phyloP scores from a whole-genome alignment of 2,329 filamentous ascomycete species.

The Cordyceps fumosorosea region DNA sequence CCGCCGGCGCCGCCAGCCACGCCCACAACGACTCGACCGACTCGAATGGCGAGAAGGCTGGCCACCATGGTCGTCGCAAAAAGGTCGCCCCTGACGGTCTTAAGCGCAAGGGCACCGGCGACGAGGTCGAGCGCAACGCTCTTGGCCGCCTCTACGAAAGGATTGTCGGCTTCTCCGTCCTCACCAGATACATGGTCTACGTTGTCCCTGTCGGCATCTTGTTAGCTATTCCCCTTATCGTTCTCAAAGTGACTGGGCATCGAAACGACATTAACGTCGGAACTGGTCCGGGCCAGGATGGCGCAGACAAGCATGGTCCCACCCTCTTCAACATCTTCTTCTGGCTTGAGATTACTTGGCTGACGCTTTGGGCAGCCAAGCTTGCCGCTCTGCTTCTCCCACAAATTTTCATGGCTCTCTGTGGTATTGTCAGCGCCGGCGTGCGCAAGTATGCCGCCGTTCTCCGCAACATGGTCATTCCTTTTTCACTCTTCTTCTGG shows the following conservation, averaged over 20 bases:
- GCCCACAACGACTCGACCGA: slow-evolving; percentile 27
- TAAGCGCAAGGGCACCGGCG: slow-evolving; percentile 39
- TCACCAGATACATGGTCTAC: slow-evolving; percentile 63
- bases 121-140: slow-evolving; percentile 53
- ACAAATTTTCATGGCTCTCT: slow-evolving; percentile 59
- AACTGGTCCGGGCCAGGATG: slow-evolving; percentile 17
- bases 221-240: slow-evolving; percentile 55
- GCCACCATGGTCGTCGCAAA: slow-evolving; percentile 41
- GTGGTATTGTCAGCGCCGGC: slow-evolving; percentile 61
- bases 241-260: slow-evolving; percentile 41
- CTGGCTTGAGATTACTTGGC: slow-evolving; percentile 64
- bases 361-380: slow-evolving; percentile 61
- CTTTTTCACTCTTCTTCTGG: slow-evolving; percentile 64
- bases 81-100: slow-evolving; percentile 35
- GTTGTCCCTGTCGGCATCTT: slow-evolving; percentile 56
- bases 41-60: slow-evolving; percentile 39
- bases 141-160: slow-evolving; percentile 61
- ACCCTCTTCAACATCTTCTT: slow-evolving; percentile 56
- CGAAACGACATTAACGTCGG: slow-evolving; percentile 33
- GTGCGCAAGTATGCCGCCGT: slow-evolving; percentile 65
- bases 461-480: slow-evolving; percentile 56
- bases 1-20: slow-evolving; percentile 25
- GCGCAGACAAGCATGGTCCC: slow-evolving; percentile 29
- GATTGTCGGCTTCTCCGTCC: slow-evolving; percentile 55
- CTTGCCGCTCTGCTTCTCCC: slow-evolving; percentile 56